Evolutionary conservation across 2,329 filamentous ascomycete genomes (phyloP), one percentile per base, ranked within the genome.

Genomic region (Harringtonia aguacate): DNA sequence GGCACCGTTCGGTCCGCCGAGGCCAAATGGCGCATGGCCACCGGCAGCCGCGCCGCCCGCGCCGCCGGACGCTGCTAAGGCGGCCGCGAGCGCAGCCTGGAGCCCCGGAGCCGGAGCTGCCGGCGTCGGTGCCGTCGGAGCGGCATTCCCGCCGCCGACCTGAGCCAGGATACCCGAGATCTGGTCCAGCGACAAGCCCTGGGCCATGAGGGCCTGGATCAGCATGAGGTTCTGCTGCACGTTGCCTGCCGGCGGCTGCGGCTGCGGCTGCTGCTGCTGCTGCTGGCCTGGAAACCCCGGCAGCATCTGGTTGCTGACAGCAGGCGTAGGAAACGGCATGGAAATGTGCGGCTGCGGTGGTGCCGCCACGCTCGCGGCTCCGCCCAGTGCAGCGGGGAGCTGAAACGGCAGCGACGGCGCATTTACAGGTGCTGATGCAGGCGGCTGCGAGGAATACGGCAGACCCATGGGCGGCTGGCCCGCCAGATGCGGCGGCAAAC

Each of bases 181-280:
- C 62, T 89, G 82, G 48, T 92, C 86, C 61, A 84, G 72, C 3
- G 84, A 75, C 22, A 92, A 70, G 39, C 86, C 86, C 60, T 86
- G 82, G 29, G 83, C 79, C 46, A 81, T 74, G 44, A 94, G 71
- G 12, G 84, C 72, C 62, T 88, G 84, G 54, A 94, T 75, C 50
- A 92, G 65, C 60, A 83, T 69, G 44, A 89, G 69, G 57, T 88
- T 84, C 58, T 84, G 75, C 52, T 85, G 78, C 46, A 84, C 67
- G 50, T 73, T 77, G 49, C 65, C 64, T 51, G 41, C 44, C 3
- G 33, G 22, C 9, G 31, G 22, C 13, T 28, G 37, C 30, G 28
- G 43, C 10, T 27, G 34, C 14, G 34, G 46, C 10, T 41, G 41
- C 17, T 17, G 36, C n/a, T 39, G 43, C 37, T 24, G 43, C 9